A percentile compares a stretch with the other conserved stretches of the same genome.
These are phyloP conservation scores for Trametopsis cervina DNA, from an alignment of 768 basidiomycete species.

Conservation along the genomic window DNA sequence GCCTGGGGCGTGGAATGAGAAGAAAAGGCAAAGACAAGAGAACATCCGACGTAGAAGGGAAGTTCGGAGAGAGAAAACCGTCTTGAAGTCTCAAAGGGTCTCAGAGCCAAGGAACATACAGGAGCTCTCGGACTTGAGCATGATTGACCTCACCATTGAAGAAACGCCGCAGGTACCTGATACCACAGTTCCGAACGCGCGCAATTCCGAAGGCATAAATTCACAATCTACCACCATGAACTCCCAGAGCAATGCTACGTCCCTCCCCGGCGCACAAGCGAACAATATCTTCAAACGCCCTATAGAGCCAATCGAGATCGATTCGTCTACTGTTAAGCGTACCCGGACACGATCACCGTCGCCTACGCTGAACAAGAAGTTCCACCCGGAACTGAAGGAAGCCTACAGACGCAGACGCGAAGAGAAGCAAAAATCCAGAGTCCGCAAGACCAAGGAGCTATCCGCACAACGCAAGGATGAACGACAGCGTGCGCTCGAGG, in stretches of 20 bases:
- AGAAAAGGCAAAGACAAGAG: neutral
- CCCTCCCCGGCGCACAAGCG: neutral
- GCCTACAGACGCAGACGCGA: constrained; percentile 36
- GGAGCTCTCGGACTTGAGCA: constrained; percentile 3
- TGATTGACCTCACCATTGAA: constrained; percentile 8
- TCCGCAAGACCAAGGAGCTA: constrained; percentile 3
- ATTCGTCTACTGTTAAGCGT: neutral
- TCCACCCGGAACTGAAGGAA: neutral
- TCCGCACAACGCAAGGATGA: constrained; percentile 5
- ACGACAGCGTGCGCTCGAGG: constrained; percentile 15
- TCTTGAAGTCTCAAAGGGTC: neutral
- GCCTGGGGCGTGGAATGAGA: neutral
- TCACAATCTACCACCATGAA: neutral
- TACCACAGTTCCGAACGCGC: neutral
- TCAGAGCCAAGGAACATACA: neutral
- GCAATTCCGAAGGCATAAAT: no score
- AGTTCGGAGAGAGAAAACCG: neutral
- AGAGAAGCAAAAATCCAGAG: constrained; percentile 26
- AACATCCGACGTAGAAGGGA: neutral
- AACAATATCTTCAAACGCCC: neutral
- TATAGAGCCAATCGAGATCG: neutral
- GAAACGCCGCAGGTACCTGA: neutral
- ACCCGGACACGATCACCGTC: neutral
- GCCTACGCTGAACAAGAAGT: neutral
- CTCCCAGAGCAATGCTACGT: neutral